These are phyloP conservation scores for Coleophoma cylindrospora DNA, from an alignment of 2,329 filamentous ascomycete genomes.

Conservation along the genomic window DNA sequence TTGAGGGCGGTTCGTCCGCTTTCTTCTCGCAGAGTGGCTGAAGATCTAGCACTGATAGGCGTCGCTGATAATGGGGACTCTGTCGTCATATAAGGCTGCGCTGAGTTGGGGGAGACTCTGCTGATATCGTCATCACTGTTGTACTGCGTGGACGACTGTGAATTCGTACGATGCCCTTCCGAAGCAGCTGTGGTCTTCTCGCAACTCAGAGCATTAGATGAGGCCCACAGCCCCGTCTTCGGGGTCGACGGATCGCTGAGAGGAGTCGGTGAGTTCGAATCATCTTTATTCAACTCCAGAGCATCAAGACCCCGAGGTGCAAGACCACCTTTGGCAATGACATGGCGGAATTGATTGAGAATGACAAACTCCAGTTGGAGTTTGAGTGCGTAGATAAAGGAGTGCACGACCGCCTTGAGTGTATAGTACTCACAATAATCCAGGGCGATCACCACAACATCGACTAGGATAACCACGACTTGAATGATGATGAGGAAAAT, in stretches of 20 bases:
- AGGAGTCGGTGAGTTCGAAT: neutral
- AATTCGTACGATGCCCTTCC: no score
- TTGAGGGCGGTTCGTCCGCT: neutral
- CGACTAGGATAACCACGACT: slow-evolving; percentile 36
- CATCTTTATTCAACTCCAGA: neutral
- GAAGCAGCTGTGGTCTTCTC: no score
- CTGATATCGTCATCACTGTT: no score
- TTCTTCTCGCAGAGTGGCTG: neutral
- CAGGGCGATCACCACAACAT: slow-evolving; percentile 30
- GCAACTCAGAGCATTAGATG: no score
- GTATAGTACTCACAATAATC: slow-evolving; percentile 30
- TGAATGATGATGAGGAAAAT: slow-evolving; percentile 39
- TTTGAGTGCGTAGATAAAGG: slow-evolving; percentile 32
- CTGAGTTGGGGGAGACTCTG: no score
- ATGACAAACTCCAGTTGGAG: slow-evolving; percentile 43
- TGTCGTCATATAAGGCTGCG: no score
- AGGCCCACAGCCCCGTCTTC: no score
- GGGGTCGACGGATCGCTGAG: no score
- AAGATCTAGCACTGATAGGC: neutral
- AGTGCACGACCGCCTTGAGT: slow-evolving; percentile 29
- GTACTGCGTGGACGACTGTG: no score
- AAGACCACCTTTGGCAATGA: neutral
- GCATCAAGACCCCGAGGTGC: neutral
- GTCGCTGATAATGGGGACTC: no score
- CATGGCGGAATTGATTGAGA: slow-evolving; percentile 23